Conservation (phyloP, 176 grass and related monocot genomes). For the Zea luxurians region DNA sequence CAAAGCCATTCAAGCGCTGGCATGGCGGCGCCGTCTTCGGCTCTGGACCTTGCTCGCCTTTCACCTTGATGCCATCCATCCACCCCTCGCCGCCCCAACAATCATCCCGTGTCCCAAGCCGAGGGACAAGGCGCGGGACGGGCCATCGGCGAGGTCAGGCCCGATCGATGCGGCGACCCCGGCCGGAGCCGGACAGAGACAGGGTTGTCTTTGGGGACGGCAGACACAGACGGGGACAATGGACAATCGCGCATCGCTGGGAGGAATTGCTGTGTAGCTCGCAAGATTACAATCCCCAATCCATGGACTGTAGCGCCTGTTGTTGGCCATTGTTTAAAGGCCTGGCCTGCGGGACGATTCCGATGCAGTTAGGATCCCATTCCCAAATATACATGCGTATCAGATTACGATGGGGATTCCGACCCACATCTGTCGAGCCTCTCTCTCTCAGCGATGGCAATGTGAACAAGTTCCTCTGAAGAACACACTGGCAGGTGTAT, state of each 20-base stretch:
- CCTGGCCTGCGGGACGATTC: neutral
- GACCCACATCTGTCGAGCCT: conserved; percentile 15
- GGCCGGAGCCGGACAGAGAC: neutral
- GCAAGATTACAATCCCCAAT: neutral
- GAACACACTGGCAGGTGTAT: neutral
- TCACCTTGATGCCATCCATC: too few relatives aligned
- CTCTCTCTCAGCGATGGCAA: too few relatives aligned
- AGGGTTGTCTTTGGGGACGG: neutral
- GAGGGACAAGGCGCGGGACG: neutral
- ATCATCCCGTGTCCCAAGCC: neutral
- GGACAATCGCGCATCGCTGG: conserved; percentile 36
- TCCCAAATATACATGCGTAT: neutral
- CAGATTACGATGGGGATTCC: neutral
- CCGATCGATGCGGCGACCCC: neutral
- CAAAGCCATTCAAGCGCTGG: neutral
- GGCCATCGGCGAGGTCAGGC: neutral
- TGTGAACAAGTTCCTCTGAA: neutral
- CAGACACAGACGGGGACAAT: too few relatives aligned
- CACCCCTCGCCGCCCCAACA: neutral
- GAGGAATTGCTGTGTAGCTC: conserved; percentile 15
- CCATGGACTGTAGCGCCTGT: conserved; percentile 9
- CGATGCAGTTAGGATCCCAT: neutral
- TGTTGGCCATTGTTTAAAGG: neutral
- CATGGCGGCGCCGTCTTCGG: neutral
- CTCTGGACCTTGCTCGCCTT: too few relatives aligned